phyloP scores from a whole-genome alignment of 176 grass and related monocot species.

The Secale cereale region DNA sequence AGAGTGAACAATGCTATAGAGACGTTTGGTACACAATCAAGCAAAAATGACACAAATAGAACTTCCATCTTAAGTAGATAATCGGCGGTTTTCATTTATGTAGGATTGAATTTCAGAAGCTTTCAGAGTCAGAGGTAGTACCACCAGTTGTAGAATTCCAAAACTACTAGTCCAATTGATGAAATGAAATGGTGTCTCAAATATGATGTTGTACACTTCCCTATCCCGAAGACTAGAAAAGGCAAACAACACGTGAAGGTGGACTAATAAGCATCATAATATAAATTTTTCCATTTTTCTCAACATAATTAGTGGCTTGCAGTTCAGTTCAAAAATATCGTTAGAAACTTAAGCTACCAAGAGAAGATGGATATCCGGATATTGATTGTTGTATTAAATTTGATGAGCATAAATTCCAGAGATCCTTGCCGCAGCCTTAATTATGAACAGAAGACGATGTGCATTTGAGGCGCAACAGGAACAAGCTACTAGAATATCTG shows the following conservation, averaged over 20 bases:
- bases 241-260: not conserved
- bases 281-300: not conserved
- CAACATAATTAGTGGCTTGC: too few species aligned
- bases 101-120: too few species aligned
- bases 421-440: conserved; percentile 13
- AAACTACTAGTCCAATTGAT: not conserved
- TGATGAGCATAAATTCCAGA: not conserved
- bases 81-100: too few species aligned
- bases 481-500: conserved; percentile 8
- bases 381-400: too few species aligned
- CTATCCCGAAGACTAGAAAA: not conserved
- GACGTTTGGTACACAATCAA: not conserved
- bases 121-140: not conserved
- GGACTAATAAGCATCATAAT: not conserved
- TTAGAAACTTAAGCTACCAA: conserved; percentile 3
- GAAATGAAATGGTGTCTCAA: not conserved
- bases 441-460: conserved; percentile 10
- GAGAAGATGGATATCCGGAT: not conserved
- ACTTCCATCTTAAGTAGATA: not conserved
- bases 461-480: conserved; percentile 21
- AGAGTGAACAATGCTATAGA: not conserved
- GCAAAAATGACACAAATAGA: not conserved
- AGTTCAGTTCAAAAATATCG: too few species aligned
- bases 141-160: not conserved
- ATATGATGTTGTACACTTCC: not conserved